A percentile compares a stretch with the other conserved stretches of the same genome.
Evolutionary conservation across 768 basidiomycete genomes (phyloP).

Genomic region (Boletus vermiculosoides): DNA sequence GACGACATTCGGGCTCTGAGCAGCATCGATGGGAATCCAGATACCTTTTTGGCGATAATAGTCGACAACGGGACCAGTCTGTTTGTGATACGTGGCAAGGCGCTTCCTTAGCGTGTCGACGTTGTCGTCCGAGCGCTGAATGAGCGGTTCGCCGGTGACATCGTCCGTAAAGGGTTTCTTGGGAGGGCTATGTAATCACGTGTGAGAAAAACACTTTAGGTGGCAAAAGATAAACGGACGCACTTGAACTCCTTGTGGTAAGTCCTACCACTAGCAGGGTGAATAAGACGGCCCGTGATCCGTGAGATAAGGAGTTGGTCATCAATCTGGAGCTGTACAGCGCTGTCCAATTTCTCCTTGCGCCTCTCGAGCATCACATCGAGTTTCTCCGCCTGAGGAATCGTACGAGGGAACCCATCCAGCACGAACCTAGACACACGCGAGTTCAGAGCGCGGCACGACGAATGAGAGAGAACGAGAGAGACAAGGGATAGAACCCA

Average conservation of each 20-base stretch:
- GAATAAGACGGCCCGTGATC: slow-evolving; percentile 94
- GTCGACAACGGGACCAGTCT: slow-evolving; percentile 93
- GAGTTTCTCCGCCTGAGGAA: slow-evolving; percentile 94
- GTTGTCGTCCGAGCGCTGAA: slow-evolving; percentile 98
- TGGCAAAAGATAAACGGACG: slow-evolving; percentile 32
- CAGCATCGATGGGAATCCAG: slow-evolving; percentile 90
- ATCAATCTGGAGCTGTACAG: slow-evolving; percentile 87
- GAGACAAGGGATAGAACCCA: no score
- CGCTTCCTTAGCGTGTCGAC: slow-evolving; percentile 93
- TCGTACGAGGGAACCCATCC: slow-evolving; percentile 99
- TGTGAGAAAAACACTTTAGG: slow-evolving; percentile 10
- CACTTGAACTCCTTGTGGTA: slow-evolving; percentile 97
- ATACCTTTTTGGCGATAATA: slow-evolving; percentile 93
- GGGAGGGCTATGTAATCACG: slow-evolving; percentile 67
- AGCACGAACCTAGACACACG: slow-evolving; percentile 76
- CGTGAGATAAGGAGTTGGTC: slow-evolving; percentile 96
- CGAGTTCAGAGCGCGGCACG: neutral
- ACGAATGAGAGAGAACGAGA: neutral
- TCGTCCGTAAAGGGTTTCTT: slow-evolving; percentile 96
- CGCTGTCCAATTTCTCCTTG: slow-evolving; percentile 89
- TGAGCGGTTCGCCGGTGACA: slow-evolving; percentile 90
- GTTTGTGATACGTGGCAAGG: slow-evolving; percentile 82
- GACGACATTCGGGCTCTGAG: slow-evolving; percentile 88
- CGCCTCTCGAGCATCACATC: slow-evolving; percentile 82
- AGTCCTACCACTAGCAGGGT: slow-evolving; percentile 82